These are phyloP conservation scores for Peterozyma toletana DNA, from an alignment of 805 yeast species.

Conservation along the genomic window DNA sequence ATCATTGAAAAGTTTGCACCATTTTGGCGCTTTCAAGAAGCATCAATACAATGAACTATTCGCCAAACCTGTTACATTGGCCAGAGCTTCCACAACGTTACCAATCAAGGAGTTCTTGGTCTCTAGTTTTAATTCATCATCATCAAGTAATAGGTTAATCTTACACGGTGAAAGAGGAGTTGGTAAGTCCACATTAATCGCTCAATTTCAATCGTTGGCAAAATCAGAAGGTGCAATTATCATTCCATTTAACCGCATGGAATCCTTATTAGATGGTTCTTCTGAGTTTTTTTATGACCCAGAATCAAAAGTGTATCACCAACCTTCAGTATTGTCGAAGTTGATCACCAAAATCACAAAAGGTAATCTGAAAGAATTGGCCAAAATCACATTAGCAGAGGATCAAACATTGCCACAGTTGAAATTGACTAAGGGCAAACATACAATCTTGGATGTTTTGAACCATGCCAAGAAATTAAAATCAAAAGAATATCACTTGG, in stretches of 20 bases:
- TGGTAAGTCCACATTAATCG: conserved; percentile 69
- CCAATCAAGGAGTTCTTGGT: conserved; percentile 31
- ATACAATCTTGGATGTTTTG: conserved; percentile 38
- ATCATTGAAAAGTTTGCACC: conserved; percentile 35
- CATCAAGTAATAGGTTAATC: conserved; percentile 39
- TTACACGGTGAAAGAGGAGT: conserved; percentile 68
- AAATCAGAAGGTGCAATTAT: conserved; percentile 36
- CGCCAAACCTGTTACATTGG: conserved; percentile 49
- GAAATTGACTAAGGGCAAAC: conserved; percentile 14
- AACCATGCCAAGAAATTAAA: conserved; percentile 12
- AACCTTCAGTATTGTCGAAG: conserved; percentile 69
- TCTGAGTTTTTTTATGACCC: conserved; percentile 57
- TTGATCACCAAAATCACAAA: conserved; percentile 45
- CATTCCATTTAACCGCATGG: conserved; percentile 59
- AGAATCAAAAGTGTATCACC: conserved; percentile 46
- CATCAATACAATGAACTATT: conserved; percentile 65
- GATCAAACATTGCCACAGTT: conserved; percentile 25
- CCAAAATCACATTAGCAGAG: conserved; percentile 24
- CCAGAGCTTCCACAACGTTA: conserved; percentile 40
- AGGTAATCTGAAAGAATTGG: conserved; percentile 34
- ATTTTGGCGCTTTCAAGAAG: conserved; percentile 59
- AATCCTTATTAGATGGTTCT: conserved; percentile 61
- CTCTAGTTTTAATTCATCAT: conserved; percentile 22
- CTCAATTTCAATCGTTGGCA: conserved; percentile 63
- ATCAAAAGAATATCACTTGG: conserved; percentile 16